A percentile compares a stretch with the other conserved stretches of the same genome.
Conservation (phyloP, 306 rosid species). For the Trifolium dubium region DNA sequence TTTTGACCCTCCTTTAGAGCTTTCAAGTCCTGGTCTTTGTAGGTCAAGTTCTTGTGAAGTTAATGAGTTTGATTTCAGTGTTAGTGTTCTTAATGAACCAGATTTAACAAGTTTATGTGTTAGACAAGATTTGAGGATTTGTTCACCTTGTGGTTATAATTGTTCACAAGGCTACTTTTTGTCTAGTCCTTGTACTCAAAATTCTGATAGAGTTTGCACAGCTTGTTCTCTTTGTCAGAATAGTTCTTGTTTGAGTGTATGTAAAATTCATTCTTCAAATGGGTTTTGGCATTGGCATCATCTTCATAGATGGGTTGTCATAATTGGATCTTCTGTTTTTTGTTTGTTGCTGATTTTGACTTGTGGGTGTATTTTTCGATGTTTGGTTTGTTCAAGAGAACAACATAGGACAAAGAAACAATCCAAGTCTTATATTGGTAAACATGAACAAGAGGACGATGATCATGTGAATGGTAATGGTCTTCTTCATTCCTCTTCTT, state of each 20-base stretch:
- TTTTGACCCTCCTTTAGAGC: constrained; percentile 87
- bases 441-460: constrained; percentile 59
- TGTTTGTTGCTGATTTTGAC: constrained; percentile 58
- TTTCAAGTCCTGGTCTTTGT: constrained; percentile 90
- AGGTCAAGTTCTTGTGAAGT: constrained; percentile 52
- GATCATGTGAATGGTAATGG: constrained; percentile 23
- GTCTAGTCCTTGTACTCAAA: constrained; percentile 77
- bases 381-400: constrained; percentile 12
- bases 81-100: constrained; percentile 67
- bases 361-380: constrained; percentile 57
- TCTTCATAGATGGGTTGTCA: constrained; percentile 50
- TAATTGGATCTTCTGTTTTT: constrained; percentile 59
- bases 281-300: constrained; percentile 60
- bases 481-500: constrained; percentile 49
- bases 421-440: constrained; percentile 66
- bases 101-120: constrained; percentile 79
- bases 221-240: constrained; percentile 97
- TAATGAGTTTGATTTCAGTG: constrained; percentile 76
- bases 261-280: constrained; percentile 57
- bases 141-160: constrained; percentile 81
- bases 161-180: constrained; percentile 85
- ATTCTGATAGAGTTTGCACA: constrained; percentile 78
- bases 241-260: constrained; percentile 71
- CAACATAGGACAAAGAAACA: constrained; percentile 51
- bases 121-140: constrained; percentile 71